Conservation (phyloP, 768 basidiomycete species). For the Tricholoma saponaceum region DNA sequence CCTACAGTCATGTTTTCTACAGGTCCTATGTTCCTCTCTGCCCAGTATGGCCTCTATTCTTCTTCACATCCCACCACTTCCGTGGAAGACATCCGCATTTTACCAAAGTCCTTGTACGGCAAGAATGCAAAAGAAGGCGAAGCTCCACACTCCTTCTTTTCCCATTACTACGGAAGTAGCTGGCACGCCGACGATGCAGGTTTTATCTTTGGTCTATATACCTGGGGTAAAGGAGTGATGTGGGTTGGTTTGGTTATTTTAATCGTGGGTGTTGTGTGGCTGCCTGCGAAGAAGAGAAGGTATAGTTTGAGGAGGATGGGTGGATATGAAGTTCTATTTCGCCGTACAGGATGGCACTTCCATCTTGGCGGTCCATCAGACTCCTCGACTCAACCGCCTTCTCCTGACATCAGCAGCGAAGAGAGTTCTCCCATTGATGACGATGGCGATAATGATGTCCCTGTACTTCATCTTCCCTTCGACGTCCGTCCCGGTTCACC, state of each 20-base stretch:
- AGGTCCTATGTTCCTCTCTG: conserved; percentile 97
- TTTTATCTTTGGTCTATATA: conserved; percentile 90
- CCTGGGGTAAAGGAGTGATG: conserved; percentile 87
- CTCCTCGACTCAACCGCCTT: conserved; percentile 44
- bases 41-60: conserved; percentile 86
- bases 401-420: conserved; percentile 33
- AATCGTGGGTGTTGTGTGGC: conserved; percentile 60
- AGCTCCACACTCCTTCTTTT: conserved; percentile 89
- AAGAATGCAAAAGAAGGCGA: conserved; percentile 86
- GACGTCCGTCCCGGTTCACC: conserved; percentile 57
- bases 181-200: conserved; percentile 99
- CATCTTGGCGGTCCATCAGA: conserved; percentile 55
- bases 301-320: conserved; percentile 57
- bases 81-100: conserved; percentile 76
- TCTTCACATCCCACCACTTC: conserved; percentile 62
- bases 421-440: conserved; percentile 41
- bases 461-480: conserved; percentile 62
- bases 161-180: conserved; percentile 96
- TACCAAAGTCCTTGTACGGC: conserved; percentile 96
- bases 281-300: conserved; percentile 58
- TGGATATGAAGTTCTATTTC: conserved; percentile 75
- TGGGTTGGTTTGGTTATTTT: conserved; percentile 76
- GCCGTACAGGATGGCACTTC: conserved; percentile 71
- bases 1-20: conserved; percentile 99
- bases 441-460: conserved; percentile 46